Base-by-base conservation (phyloP, 1,284 basidiomycete genomes). In the Termitomyces sp. region DNA sequence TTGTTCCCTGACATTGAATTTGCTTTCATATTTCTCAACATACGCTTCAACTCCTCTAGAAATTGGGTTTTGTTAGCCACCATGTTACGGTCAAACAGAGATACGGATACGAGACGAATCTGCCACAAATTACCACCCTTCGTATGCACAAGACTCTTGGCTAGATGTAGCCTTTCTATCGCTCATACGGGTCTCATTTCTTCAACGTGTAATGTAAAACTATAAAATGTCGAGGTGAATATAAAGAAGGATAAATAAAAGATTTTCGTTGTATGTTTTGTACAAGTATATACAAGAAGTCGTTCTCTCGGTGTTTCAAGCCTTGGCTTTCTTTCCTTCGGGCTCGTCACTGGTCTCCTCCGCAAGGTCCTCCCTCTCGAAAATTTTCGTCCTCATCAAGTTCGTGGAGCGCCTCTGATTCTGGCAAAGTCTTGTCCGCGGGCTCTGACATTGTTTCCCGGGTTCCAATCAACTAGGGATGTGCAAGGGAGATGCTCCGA, bases 1-100 rank as follows among this genome's bases (percentile, higher is more conserved):
- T 86, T 8, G 83, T 84, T 12, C 85, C 86, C 5, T 33, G 31
- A 33, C 33, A 34, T 34, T 15, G 33, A 15, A 75, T 46, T 19
- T 39, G 5, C 12, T 26, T 17, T 45, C 39, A 26, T 33, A 30
- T 2, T 17, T 34, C 30, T 50, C 24, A 8, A 34, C 5, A 4
- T 46, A 17, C 31, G 8, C n/a, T 30, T 6, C 38, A 38, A 19
- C 39, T 39, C 17, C 43, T 31, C 30, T 8, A 19, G 6, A n/a
- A 45, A 21, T 33, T 19, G 12, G 13, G 13, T 9, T 46, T 5
- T 13, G 30, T 47, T 12, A 13, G n/a, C 26, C 26, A 28, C n/a
- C 42, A n/a, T 28, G 42, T n/a, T n/a, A n/a, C n/a, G n/a, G n/a
- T 17, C 24, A 24, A 13, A 31, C 17, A 19, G 31, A 45, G 28